Evolutionary conservation across 169 alveolate species (phyloP).

Genomic region (Plasmodium chabaudi): DNA sequence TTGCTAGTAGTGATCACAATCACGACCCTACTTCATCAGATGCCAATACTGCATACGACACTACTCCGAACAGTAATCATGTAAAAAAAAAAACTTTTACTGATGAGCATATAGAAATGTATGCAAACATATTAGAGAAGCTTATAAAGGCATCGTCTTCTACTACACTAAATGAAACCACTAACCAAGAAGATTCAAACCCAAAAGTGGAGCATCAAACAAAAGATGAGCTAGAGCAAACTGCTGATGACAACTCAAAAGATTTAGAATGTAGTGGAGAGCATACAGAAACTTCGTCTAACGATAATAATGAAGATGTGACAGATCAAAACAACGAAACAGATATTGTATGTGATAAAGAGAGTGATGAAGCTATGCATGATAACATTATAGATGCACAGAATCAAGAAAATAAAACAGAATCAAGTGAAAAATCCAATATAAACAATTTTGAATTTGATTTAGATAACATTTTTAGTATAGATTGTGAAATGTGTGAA

Average conservation of each 20-base stretch:
- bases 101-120: constrained; percentile 47
- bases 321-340: neutral
- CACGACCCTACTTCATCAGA: neutral
- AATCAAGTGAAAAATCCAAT: neutral
- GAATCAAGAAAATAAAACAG: neutral
- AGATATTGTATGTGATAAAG: neutral
- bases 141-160: constrained; percentile 14
- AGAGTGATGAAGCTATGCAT: neutral
- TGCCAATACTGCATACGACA: neutral
- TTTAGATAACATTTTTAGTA: constrained; percentile 71
- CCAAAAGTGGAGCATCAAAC: no score
- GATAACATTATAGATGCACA: neutral
- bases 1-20: neutral
- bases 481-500: constrained; percentile 83
- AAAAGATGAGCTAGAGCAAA: neutral
- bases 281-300: no score
- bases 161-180: no score
- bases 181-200: no score
- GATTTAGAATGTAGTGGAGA: no score
- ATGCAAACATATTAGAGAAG: constrained; percentile 36
- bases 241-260: no score
- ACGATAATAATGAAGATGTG: neutral
- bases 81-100: constrained; percentile 34
- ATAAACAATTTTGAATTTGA: constrained; percentile 26
- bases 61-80: neutral